These are phyloP conservation scores for Pezicula neosporulosa DNA, from an alignment of 2,329 filamentous ascomycete genomes.

Conservation along the genomic window DNA sequence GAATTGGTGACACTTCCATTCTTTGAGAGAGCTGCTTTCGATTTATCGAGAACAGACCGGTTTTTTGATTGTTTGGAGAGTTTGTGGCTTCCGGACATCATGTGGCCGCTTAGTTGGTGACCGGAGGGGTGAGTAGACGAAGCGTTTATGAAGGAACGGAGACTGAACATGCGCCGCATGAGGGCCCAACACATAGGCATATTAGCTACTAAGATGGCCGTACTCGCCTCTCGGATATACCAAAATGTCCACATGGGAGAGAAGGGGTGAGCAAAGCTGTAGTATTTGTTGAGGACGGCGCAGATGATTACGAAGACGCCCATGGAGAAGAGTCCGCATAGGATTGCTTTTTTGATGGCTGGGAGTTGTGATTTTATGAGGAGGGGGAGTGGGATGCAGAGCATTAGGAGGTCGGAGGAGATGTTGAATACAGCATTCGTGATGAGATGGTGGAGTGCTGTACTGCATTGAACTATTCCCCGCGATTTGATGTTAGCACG, in stretches of 20 bases:
- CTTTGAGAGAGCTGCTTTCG: neutral
- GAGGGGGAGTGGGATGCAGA: slow-evolving; percentile 52
- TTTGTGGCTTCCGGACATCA: neutral
- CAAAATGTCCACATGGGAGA: slow-evolving; percentile 35
- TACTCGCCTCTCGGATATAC: slow-evolving; percentile 50
- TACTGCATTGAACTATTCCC: slow-evolving; percentile 49
- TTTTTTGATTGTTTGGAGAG: neutral
- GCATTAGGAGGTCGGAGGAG: slow-evolving; percentile 56
- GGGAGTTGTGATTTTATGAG: slow-evolving; percentile 40
- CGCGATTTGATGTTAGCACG: too few species aligned
- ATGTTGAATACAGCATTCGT: slow-evolving; percentile 58
- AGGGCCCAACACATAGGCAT: slow-evolving; percentile 51
- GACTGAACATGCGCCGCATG: slow-evolving; percentile 37
- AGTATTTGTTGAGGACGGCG: slow-evolving; percentile 46
- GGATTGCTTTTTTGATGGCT: slow-evolving; percentile 46
- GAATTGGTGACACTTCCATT: neutral
- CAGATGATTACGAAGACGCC: slow-evolving; percentile 47
- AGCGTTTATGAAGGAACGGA: slow-evolving; percentile 16
- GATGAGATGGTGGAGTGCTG: slow-evolving; percentile 53
- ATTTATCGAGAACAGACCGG: neutral
- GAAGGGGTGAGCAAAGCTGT: slow-evolving; percentile 35
- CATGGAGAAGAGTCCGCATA: slow-evolving; percentile 43
- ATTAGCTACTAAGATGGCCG: slow-evolving; percentile 50
- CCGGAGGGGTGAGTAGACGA: neutral
- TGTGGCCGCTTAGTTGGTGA: neutral